Base-by-base conservation (phyloP, 2,329 filamentous ascomycete genomes). In the Colletotrichum aenigma region DNA sequence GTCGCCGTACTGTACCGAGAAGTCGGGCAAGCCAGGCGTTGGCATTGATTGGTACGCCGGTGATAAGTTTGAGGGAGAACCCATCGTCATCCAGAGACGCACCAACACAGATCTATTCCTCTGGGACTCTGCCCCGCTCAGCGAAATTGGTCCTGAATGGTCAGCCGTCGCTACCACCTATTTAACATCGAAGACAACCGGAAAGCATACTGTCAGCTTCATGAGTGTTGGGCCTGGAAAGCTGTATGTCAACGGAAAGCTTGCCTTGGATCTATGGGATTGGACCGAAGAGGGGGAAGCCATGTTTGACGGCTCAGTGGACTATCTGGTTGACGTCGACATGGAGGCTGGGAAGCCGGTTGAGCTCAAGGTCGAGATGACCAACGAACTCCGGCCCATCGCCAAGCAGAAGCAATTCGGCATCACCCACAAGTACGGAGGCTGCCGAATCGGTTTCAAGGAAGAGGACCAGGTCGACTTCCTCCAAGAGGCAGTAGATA, bases 381-480 rank as follows among this genome's bases (percentile, higher is more conserved):
- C 91, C 21, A 93, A 92, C 81, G 93, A 93, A 80, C 88, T 93
- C 34, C 91, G 90, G 28, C 93, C 91, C 6, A 78, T 89, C 48
- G 87, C 87, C 30, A 93, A 93, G 80, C 90, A 93, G 85, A 90
- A 86, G 81, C 84, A 84, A 80, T 89, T 85, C 82, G 89, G 84
- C 82, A 88, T 87, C 76, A 92, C 91, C 9, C 90, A 94, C 81
- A 91, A 91, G 74, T 94, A 94, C 76, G 93, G 93, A 18, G 93
- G 93, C 4, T 94, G 93, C 79, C 90, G 93, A 5, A 92, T 95
- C 66, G 93, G 93, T 0, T 94, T 94, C 81, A 92, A 93, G 81
- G 90, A 94, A 79, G 89, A 93, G 78, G 91, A 93, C 77, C 89
- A 90, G 79, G 81, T 90, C 34, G 88, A 92, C 78, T 90, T 91